Conservation (phyloP, 2,329 filamentous ascomycete genomes). For the Monosporascus ibericus region DNA sequence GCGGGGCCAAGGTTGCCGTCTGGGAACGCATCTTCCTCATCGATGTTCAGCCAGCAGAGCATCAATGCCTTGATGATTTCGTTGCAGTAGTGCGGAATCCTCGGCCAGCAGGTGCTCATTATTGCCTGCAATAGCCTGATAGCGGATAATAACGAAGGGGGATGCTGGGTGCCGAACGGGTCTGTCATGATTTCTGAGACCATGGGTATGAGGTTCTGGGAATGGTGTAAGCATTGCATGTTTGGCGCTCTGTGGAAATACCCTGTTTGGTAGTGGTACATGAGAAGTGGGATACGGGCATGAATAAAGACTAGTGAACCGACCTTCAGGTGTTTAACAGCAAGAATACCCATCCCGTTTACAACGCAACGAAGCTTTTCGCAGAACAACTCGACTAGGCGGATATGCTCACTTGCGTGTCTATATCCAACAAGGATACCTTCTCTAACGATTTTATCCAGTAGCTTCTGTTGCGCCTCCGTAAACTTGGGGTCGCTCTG, state of each 20-base stretch:
- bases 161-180: constrained; percentile 56
- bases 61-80: constrained; percentile 58
- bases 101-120: constrained; percentile 62
- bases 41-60: constrained; percentile 56
- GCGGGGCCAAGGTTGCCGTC: constrained; percentile 3
- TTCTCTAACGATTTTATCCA: constrained; percentile 51
- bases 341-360: constrained; percentile 51
- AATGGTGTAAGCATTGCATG: constrained; percentile 1
- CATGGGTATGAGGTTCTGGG: constrained; percentile 60
- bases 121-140: constrained; percentile 48
- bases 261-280: neutral
- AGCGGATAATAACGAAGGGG: constrained; percentile 47
- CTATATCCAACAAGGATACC: constrained; percentile 49
- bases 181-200: constrained; percentile 60
- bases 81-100: constrained; percentile 55
- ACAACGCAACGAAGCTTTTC: constrained; percentile 43
- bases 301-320: constrained; percentile 10
- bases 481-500: constrained; percentile 10
- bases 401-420: constrained; percentile 53
- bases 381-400: constrained; percentile 52
- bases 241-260: constrained; percentile 2
- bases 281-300: neutral
- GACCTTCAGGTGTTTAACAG: constrained; percentile 63
- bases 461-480: constrained; percentile 27
- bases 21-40: constrained; percentile 26